Evolutionary conservation across 495 filamentous ascomycete genomes (phyloP).

Genomic region (Hypoxylon fragiforme): DNA sequence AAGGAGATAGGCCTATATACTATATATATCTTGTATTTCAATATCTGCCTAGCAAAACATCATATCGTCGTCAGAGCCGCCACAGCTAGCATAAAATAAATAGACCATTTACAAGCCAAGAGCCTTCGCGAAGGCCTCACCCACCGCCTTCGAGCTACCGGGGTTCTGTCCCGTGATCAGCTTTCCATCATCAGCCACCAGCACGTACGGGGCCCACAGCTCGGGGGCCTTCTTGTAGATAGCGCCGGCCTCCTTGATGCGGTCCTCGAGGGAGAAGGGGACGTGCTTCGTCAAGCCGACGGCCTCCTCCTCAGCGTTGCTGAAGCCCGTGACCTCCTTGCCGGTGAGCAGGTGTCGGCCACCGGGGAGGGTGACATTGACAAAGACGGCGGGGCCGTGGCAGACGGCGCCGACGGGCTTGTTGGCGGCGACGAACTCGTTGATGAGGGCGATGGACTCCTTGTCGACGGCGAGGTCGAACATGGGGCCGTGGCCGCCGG

Average conservation of each 20-base stretch:
- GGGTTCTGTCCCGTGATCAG: conserved; percentile 81
- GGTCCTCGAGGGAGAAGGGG: conserved; percentile 68
- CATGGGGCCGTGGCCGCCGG: conserved; percentile 82
- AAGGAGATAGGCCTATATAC: too few relatives aligned
- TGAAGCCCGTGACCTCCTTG: conserved; percentile 67
- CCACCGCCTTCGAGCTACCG: conserved; percentile 62
- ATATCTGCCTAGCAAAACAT: too few relatives aligned
- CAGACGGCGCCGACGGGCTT: conserved; percentile 70
- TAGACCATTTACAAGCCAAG: conserved; percentile 19
- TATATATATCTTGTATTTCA: too few relatives aligned
- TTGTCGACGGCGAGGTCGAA: conserved; percentile 63
- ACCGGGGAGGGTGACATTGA: conserved; percentile 56
- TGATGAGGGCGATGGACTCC: conserved; percentile 57
- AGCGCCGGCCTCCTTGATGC: conserved; percentile 53
- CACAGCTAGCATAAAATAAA: too few relatives aligned
- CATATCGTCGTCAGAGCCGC: too few relatives aligned
- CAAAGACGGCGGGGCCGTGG: conserved; percentile 66
- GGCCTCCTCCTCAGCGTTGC: conserved; percentile 66
- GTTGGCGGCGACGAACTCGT: conserved; percentile 61
- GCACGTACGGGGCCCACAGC: conserved; percentile 63
- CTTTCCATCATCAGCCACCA: conserved; percentile 55
- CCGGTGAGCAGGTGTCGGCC: conserved; percentile 58
- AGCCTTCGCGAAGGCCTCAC: conserved; percentile 50
- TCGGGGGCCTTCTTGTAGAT: conserved; percentile 62
- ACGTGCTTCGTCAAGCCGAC: conserved; percentile 51